Conservation (phyloP, 2,329 filamentous ascomycete species). For the Talaromyces sp. region DNA sequence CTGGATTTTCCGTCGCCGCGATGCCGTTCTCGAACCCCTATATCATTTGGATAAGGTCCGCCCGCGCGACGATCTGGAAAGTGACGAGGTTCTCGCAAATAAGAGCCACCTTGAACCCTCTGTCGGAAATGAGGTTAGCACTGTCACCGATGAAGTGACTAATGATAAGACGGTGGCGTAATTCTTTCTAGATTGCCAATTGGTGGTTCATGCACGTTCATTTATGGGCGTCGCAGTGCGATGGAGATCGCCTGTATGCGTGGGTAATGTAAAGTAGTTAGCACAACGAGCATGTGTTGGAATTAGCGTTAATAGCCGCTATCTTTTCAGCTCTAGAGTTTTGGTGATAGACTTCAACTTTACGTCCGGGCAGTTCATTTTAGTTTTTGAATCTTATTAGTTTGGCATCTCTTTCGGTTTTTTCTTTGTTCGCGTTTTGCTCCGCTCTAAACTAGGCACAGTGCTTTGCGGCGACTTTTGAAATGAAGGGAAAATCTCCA, state of each 20-base stretch:
- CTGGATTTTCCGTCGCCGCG: slow-evolving; percentile 46
- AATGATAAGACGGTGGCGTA: not conserved
- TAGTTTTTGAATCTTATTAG: not conserved
- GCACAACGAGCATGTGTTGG: not conserved
- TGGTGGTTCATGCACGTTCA: not conserved
- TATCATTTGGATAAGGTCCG: slow-evolving; percentile 40
- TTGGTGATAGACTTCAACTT: not conserved
- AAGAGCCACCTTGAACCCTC: not conserved
- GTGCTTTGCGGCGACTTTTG: too few species aligned
- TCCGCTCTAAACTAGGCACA: too few species aligned
- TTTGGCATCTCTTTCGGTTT: too few species aligned
- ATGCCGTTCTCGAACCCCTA: slow-evolving; percentile 43
- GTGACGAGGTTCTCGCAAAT: not conserved
- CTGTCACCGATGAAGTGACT: not conserved
- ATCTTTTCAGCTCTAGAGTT: not conserved
- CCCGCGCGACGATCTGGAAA: not conserved
- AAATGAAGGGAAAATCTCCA: too few species aligned
- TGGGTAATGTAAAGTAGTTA: not conserved
- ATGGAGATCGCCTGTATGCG: not conserved
- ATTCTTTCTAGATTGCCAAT: not conserved
- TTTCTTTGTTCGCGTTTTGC: too few species aligned
- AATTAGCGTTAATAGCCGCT: not conserved
- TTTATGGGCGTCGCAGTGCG: not conserved
- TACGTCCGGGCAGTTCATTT: not conserved
- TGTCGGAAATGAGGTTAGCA: not conserved